Evolutionary conservation across 1,284 basidiomycete species (phyloP), one percentile per base, ranked within the genome.

Genomic region (Malassezia brasiliensis): DNA sequence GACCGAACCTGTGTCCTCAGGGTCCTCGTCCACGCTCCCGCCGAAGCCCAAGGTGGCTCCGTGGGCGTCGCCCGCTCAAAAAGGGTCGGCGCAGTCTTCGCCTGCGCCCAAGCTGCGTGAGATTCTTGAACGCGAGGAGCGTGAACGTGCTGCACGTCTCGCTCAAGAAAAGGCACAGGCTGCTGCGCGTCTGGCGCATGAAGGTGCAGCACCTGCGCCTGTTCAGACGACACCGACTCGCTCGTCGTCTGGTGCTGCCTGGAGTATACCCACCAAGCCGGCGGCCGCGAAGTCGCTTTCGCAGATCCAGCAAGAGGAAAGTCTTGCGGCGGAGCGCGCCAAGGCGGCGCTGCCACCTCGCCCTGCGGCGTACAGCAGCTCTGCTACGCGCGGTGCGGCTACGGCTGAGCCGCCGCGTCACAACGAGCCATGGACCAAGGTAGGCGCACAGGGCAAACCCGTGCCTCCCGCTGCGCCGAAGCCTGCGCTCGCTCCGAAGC

Each of bases 271-370:
- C 15, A 20, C 20, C 15, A 49, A 55, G 44, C 30, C 61, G 4
- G 52, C 65, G 3, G 78, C 83, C 7, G 93, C 90, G 79, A 96
- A 91, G 81, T 88, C 88, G 2, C 86, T 98, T 83, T 94, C 91
- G 79, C 90, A 98, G 78, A 98, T 98, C 45, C 89, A 96, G 75
- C 90, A 96, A 75, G 93, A 98, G 69, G 93, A 99, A 34, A 47
- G 61, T 86, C 94, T 64, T 53, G 60, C 63, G 1, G 62, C 65
- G 3, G 61, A 65, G 17, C 61, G 59, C 32, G 73, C 78, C 51
- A 63, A 64, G 45, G 80, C 78, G 1, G 75, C 72, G 9, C 65
- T 66, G 53, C 69, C 74, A 39, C 90, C 84, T 85, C 7, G 90
- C 36, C 22, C 51, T 22, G 28, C 35, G 15, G 51, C 34, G 17